phyloP scores from a whole-genome alignment of 495 filamentous ascomycete species.

The Penicillium alfredii region DNA sequence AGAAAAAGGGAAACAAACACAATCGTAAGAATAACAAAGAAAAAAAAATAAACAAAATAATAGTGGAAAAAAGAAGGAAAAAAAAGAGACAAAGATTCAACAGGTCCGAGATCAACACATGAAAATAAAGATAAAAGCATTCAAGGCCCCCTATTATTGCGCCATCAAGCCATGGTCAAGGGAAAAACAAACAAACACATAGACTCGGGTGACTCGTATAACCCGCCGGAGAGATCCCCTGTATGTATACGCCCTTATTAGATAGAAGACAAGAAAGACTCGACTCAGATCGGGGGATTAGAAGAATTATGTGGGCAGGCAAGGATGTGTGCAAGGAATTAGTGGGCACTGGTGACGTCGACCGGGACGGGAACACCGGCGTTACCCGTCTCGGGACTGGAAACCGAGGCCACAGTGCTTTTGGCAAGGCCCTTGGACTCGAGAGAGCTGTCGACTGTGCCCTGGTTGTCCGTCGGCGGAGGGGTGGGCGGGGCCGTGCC shows the following conservation, averaged over 20 bases:
- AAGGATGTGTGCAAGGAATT: constrained; percentile 27
- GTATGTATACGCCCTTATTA: constrained; percentile 44
- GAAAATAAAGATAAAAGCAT: constrained; percentile 18
- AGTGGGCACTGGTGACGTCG: constrained; percentile 24
- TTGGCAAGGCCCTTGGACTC: constrained; percentile 31
- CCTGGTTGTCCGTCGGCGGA: constrained; percentile 38
- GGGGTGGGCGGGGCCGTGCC: constrained; percentile 41
- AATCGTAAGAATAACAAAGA: constrained; percentile 23
- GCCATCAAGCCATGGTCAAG: constrained; percentile 35
- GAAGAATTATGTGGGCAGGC: constrained; percentile 36
- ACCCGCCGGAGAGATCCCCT: constrained; percentile 29
- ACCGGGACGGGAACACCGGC: constrained; percentile 28
- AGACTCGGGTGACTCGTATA: constrained; percentile 25
- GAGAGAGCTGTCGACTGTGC: constrained; percentile 23
- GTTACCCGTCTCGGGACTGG: constrained; percentile 29
- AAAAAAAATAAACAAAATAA: constrained; percentile 13
- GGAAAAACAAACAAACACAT: constrained; percentile 16
- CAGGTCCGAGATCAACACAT: constrained; percentile 17
- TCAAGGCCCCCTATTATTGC: constrained; percentile 30
- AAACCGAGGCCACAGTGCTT: constrained; percentile 31
- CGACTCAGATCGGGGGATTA: constrained; percentile 22
- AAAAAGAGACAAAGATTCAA: constrained; percentile 8
- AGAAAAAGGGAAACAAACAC: constrained; percentile 10
- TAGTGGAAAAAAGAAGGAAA: constrained; percentile 13
- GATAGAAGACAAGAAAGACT: constrained; percentile 24